phyloP scores from a whole-genome alignment of 208 protist species.

The Angomonas deanei region DNA sequence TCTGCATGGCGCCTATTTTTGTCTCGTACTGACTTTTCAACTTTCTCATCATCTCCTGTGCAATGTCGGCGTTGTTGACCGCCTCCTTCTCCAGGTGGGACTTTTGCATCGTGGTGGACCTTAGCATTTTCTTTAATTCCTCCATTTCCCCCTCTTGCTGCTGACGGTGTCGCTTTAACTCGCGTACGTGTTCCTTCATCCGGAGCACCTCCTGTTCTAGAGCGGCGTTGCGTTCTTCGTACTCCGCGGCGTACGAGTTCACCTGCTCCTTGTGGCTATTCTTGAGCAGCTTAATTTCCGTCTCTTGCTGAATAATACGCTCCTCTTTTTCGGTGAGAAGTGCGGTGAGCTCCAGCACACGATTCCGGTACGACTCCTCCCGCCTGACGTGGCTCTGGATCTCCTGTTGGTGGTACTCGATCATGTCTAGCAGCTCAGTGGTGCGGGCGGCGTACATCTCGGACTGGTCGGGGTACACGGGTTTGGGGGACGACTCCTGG shows the following conservation, averaged over 20 bases:
- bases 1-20: too few species aligned
- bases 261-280: too few species aligned
- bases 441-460: slow-evolving; percentile 20
- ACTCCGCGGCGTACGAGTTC: not conserved
- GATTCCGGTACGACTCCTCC: slow-evolving; percentile 47
- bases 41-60: not conserved
- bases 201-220: not conserved
- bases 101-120: not conserved
- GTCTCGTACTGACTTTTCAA: not conserved
- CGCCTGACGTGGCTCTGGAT: slow-evolving; percentile 35
- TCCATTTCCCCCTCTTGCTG: slow-evolving; percentile 12
- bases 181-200: not conserved
- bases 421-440: slow-evolving; percentile 26
- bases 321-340: slow-evolving; percentile 19
- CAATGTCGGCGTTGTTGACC: not conserved
- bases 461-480: not conserved
- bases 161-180: slow-evolving; percentile 13
- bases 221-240: not conserved
- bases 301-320: not conserved
- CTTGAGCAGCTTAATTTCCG: not conserved
- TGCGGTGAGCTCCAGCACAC: slow-evolving; percentile 47
- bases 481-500: not conserved
- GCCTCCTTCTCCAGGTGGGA: not conserved
- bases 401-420: slow-evolving; percentile 46
- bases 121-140: not conserved